phyloP scores from a whole-genome alignment of 116 monocot genomes.

The Cymodocea nodosa region DNA sequence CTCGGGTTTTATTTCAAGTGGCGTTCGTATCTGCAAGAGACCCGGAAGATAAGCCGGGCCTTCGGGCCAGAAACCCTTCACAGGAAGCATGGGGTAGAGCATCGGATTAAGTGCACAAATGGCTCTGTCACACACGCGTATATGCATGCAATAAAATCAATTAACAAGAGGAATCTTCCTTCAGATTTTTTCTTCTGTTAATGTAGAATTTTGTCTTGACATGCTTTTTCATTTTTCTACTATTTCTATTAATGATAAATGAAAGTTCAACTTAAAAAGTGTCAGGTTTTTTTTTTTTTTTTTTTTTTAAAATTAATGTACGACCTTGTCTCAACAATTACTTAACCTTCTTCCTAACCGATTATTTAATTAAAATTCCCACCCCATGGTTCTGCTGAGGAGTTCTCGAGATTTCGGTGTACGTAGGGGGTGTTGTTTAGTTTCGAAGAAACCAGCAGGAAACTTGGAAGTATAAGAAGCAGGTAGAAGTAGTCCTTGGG shows the following conservation, averaged over 20 bases:
- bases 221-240: no score
- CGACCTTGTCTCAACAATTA: no score
- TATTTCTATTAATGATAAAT: no score
- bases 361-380: background rate
- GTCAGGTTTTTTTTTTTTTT: no score
- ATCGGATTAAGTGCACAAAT: conserved; percentile 6
- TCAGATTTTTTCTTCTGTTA: no score
- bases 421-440: conserved; percentile 1
- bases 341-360: no score
- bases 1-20: background rate
- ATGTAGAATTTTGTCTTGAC: no score
- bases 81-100: conserved; percentile 9
- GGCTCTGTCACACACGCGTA: background rate
- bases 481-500: conserved; percentile 2
- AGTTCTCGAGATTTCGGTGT: conserved; percentile 8
- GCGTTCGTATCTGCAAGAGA: background rate
- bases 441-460: conserved; percentile 4
- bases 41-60: conserved; percentile 18
- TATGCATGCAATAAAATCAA: conserved; percentile 3
- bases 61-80: conserved; percentile 14
- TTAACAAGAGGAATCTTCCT: no score
- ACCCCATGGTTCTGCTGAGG: background rate
- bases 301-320: background rate
- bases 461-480: conserved; percentile 2
- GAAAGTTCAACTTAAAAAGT: no score